Base-by-base conservation (phyloP, 2,329 filamentous ascomycete genomes). In the Ophiostoma tasmaniense region DNA sequence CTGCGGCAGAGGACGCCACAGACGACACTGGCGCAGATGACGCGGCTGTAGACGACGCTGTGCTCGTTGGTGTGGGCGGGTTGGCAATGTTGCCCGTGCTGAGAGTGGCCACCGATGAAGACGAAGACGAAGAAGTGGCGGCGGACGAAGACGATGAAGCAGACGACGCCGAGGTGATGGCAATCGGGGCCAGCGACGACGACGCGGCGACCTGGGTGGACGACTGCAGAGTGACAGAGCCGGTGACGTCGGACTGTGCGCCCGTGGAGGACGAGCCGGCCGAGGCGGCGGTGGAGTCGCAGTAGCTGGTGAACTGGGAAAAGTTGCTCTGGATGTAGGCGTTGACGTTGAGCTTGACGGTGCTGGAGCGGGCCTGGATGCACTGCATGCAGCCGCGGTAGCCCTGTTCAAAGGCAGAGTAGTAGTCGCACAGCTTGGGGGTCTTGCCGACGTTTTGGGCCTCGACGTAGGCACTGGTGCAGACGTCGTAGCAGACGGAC, bases 401-500 rank as follows among this genome's bases (percentile, higher is more conserved):
- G 28, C 75, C 74, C 0, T 67, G 64, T 2, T 66, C 64, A 76
- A 87, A 89, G 0, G 75, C 69, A 0, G 84, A 85, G 7, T 66
- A 75, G 0, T 66, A 0, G 0, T 67, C 72, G 74, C 87, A 89
- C 0, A 89, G 80, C 0, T 64, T 72, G 0, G 78, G 70, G 0
- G 74, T 75, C 73, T 86, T 85, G 33, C 87, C 87, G 1, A 78
- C 71, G 0, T 70, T 72, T 68, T 84, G 78, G 0, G 79, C 84
- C 72, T 84, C 82, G 2, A 80, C 61, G 42, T 76, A 79, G 20
- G 81, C 81, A 37, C 80, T 78, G 71, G 87, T 83, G 75, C 88
- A 90, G 0, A 73, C 64, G 4, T 76, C 77, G 71, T 76, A 89
- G 75, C 88, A 90, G 3, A 78, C 62, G 0, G 80, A 67, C 0